Base-by-base conservation (phyloP, 305 asterid species). In the Solanum hybrid region DNA sequence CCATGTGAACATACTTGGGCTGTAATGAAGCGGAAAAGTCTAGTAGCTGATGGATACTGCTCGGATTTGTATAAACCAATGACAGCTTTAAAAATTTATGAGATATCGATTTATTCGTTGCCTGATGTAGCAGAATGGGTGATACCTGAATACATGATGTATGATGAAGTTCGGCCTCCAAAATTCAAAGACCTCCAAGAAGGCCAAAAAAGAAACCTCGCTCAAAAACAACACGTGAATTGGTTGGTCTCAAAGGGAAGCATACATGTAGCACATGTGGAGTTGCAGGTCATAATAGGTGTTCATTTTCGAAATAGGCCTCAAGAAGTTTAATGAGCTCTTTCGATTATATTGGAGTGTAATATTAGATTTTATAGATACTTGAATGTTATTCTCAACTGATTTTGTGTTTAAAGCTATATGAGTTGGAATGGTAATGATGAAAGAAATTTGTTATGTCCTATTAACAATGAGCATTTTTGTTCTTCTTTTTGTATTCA, bases 21-120 rank as follows among this genome's bases (percentile, higher is more conserved):
- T 17, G 69, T 17, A 7, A 0, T 56, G n/a, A 56, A 56, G 10
- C 7, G 4, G 10, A 56, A 56, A 56, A 56, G 9, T 2, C 69
- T 56, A 16, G 10, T 6, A 6, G 9, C 10, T 3, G 24, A 7
- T 56, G 69, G 24, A 60, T 60, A 60, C 20, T 60, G 26, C 26
- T 20, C 24, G 5, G 1, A 20, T 20, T 7, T 60, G 22, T 20
- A 60, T 20, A 60, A 60, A 60, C 2, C 26, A 60, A 17, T 1
- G 5, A 60, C 10, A 20, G 0, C 20, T 2, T 20, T 60, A 1
- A 60, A 60, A 9, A 7, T 7, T 20, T 60, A 20, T 60, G 2
- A 20, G 2, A 3, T 20, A 22, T 1, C 2, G 0, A 20, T 56
- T 17, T 20, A 60, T 60, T 9, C 0, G 0, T 3, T 20, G 26